Base-by-base conservation (phyloP, 257 asterid species). In the Ehretia macrophylla region DNA sequence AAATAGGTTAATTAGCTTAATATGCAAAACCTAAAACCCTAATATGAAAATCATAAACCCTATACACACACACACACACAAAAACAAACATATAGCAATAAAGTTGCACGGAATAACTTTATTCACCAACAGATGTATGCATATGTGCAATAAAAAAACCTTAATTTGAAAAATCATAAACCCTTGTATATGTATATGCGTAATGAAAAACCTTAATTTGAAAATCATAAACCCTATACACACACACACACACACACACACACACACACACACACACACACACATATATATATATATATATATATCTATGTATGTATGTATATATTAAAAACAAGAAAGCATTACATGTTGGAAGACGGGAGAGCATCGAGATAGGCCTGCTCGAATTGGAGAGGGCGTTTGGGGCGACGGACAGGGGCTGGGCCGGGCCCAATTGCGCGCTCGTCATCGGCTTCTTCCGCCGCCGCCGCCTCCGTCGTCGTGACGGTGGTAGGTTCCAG, bases 311-410 rank as follows among this genome's bases (percentile, higher is more conserved):
- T 14, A n/a, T 0, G 40, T 19, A 18, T 2, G 47, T 18, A 32
- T 4, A 16, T 8, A 3, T 38, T 18, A 40, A 23, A 13, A 54
- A 12, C 55, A 51, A 51, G 8, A 42, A n/a, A 1, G 32, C 1
- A 20, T 61, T 80, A 89, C 99, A 93, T 84, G 74, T 84, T 88
- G 57, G 99, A 96, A 17, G 91, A 93, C 14, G 97, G 99, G 35
- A 93, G 96, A 38, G 94, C 54, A 52, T 83, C 92, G 61, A 93
- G 97, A 72, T 89, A 92, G 38, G 95, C 90, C 68, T 83, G 86
- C 63, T 92, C 99, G 74, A 92, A 92, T 70, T 86, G 85, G 46
- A 92, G 94, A 38, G 99, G 99, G 18, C 97, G 91, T 60, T 92
- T 92, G 5, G 69, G 63, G 1, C 67, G 73, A 5, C 96, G 93